Percentiles rank a stretch among this genome's conserved stretches.
These are phyloP conservation scores for Phytophthora colocasiae DNA, from an alignment of 352 stramenopile genomes.

Conservation along the genomic window DNA sequence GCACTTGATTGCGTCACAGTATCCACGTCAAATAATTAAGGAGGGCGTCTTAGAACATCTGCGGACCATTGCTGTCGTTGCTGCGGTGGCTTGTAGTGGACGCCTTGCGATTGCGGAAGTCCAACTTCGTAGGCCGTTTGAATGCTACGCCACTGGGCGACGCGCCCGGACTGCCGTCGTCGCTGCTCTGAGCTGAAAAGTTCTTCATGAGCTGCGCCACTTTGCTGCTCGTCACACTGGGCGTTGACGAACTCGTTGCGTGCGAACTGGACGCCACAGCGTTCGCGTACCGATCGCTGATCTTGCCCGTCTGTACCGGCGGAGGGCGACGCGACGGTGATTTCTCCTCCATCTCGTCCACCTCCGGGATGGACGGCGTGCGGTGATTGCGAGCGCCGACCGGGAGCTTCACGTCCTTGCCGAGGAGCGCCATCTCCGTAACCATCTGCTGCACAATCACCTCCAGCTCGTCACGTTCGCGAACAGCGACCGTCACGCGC, in stretches of 20 bases:
- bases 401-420: conserved; percentile 29
- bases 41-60: conserved; percentile 6
- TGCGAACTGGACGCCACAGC: conserved; percentile 41
- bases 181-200: conserved; percentile 50
- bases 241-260: conserved; percentile 11
- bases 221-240: conserved; percentile 47
- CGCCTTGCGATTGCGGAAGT: conserved; percentile 48
- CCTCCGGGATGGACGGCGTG: conserved; percentile 31
- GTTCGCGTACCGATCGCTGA: conserved; percentile 59
- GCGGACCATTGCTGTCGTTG: conserved; percentile 19
- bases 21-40: conserved; percentile 43
- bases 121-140: conserved; percentile 45
- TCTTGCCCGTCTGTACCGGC: conserved; percentile 34
- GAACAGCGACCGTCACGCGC: conserved; percentile 49
- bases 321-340: conserved; percentile 5
- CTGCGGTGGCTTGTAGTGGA: conserved; percentile 40
- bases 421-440: conserved; percentile 56
- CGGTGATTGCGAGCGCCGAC: conserved; percentile 15
- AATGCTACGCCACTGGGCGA: conserved; percentile 33
- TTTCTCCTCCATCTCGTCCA: conserved; percentile 39
- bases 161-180: conserved; percentile 14
- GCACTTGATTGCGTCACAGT: conserved; percentile 14
- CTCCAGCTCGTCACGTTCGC: conserved; percentile 69
- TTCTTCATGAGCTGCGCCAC: conserved; percentile 80
- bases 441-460: conserved; percentile 68